Base-by-base conservation (phyloP, 2,329 filamentous ascomycete species). In the Ceratocystiopsis minuta region DNA sequence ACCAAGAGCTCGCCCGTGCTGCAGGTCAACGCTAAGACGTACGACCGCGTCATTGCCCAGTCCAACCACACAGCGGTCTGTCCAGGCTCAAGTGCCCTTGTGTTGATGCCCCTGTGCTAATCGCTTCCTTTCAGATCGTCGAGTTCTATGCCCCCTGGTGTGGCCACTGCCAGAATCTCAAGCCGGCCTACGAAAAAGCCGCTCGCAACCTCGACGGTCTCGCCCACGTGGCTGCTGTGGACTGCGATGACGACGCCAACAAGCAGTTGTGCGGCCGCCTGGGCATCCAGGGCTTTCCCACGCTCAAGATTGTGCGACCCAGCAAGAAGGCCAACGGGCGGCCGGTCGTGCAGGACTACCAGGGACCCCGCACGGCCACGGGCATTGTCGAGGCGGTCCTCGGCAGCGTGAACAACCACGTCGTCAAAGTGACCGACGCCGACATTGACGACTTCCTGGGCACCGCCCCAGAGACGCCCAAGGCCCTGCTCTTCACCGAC, bases 81-180 rank as follows among this genome's bases (percentile, higher is more conserved):
- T 57, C 11, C 10, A 10, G 33, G 6, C 5, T n/a, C 14, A 12
- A n/a, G n/a, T 35, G 7, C 3, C 10, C 11, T 34, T 33, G 6
- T 33, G 16, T 33, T 34, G 16, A 28, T 28, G 11, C 24, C 24
- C 24, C 11, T 6, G 24, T 28, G 24, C 24, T 28, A 10, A 28
- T 39, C 36, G 12, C 20, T 10, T 16, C n/a, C 2, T 15, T 9
- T 16, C 50, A 77, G 70, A 70, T 76, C 37, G 63, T 76, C 57
- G 84, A 87, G 62, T 96, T 96, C 70, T 96, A 94, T 55, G 88
- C 88, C 10, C 88, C 88, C 18, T 96, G 88, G 88, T 96, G 90
- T 55, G 90, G 88, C 36, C 90, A 96, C 63, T 98, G 90, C 66
- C 73, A 94, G 63, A 95, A 81, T 62, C 79, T 98, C 54, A 87